A percentile compares a stretch with the other conserved stretches of the same genome.
These are phyloP conservation scores for Nepenthes mirabilis DNA, from an alignment of 148 eudicot genomes.

Conservation along the genomic window DNA sequence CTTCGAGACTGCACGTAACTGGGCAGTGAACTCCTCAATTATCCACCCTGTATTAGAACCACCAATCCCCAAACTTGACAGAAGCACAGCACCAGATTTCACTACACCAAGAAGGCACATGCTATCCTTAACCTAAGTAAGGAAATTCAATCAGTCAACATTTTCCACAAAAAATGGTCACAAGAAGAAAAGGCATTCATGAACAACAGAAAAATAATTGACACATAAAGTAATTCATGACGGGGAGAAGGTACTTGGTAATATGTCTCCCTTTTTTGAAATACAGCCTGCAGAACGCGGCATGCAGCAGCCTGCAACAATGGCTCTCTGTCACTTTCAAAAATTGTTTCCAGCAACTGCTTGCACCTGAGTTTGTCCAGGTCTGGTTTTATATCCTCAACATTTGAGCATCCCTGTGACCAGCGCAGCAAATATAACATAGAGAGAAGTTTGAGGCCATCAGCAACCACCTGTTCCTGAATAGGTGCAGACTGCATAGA, in stretches of 20 bases:
- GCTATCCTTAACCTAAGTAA: constrained; percentile 75
- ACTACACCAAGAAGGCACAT: constrained; percentile 93
- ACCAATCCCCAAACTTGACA: constrained; percentile 75
- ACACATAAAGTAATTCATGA: constrained; percentile 1
- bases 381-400: constrained; percentile 51
- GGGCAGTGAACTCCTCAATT: constrained; percentile 89
- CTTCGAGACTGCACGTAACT: constrained; percentile 95
- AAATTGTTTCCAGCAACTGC: constrained; percentile 68
- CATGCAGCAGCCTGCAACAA: constrained; percentile 85
- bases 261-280: constrained; percentile 70
- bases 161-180: neutral
- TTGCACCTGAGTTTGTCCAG: constrained; percentile 56
- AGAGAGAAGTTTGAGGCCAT: constrained; percentile 85
- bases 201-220: neutral
- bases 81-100: constrained; percentile 55
- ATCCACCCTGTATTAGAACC: constrained; percentile 79
- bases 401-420: constrained; percentile 33
- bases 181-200: neutral
- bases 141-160: constrained; percentile 9
- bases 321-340: constrained; percentile 89
- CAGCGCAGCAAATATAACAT: constrained; percentile 50
- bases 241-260: constrained; percentile 46
- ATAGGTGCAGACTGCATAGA: constrained; percentile 55
- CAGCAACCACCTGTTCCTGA: constrained; percentile 85
- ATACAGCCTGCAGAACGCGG: constrained; percentile 82